Percentiles rank a stretch among this genome's conserved stretches.
phyloP scores from a whole-genome alignment of 2,329 filamentous ascomycete species.

The Penicillium sp. region DNA sequence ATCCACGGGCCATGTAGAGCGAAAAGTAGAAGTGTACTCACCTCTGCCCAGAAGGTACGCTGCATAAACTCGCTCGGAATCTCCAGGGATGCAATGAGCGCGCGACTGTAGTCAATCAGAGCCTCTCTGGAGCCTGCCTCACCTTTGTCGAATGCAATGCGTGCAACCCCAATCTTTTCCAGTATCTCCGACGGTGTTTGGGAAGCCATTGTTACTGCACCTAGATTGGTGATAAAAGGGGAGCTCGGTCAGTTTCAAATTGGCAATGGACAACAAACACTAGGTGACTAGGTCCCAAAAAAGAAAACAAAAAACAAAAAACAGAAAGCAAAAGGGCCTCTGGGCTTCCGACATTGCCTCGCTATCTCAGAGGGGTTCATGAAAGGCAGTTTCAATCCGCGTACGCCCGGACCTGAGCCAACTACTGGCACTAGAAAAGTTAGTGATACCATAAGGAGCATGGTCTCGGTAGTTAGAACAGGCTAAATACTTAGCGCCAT shows the following conservation, averaged over 20 bases:
- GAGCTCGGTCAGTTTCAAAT: background rate
- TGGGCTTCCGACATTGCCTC: too few species aligned
- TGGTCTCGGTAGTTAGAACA: too few species aligned
- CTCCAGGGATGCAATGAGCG: constrained; percentile 36
- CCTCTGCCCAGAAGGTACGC: constrained; percentile 43
- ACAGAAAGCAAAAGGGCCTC: too few species aligned
- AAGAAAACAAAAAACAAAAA: too few species aligned
- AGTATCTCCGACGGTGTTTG: constrained; percentile 9
- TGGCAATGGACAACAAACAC: too few species aligned
- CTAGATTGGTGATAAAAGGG: background rate
- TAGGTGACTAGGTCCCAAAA: too few species aligned
- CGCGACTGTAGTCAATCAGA: constrained; percentile 38
- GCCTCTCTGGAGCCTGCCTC: constrained; percentile 37
- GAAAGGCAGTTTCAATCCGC: too few species aligned
- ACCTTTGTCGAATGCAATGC: constrained; percentile 32
- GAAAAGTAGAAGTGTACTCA: constrained; percentile 14
- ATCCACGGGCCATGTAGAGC: background rate
- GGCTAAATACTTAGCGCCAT: too few species aligned
- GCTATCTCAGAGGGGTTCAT: too few species aligned
- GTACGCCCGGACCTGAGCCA: too few species aligned
- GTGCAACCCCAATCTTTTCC: constrained; percentile 20
- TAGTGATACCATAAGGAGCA: too few species aligned
- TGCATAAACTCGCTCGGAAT: constrained; percentile 39
- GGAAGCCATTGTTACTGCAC: background rate
- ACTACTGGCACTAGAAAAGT: too few species aligned